Evolutionary conservation across 2,329 filamentous ascomycete species (phyloP), one percentile per base, ranked within the genome.

Genomic region (Diaporthe sp.): DNA sequence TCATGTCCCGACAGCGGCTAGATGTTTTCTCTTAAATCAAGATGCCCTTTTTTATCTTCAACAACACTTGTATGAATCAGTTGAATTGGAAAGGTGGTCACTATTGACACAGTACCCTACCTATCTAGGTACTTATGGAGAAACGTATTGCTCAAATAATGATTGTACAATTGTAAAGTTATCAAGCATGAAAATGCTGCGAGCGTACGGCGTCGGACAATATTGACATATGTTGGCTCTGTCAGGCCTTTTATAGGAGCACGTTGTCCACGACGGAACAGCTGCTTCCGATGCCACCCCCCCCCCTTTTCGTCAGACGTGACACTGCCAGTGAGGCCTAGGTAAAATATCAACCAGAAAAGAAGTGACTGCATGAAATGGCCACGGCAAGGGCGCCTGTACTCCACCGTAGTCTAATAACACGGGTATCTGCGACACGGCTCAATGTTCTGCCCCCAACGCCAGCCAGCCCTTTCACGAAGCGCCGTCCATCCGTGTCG

Each of bases 321-420:
- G 7, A 34, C 20, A 25, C 44, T 34, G 28, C 25, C 20, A n/a
- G 34, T 34, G 34, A 34, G 34, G 34, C 22, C 34, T 60, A 31
- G 17, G 31, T 37, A 28, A 31, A 49, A 51, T 6, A 13, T 12
- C 34, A 25, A 12, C 28, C 28, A 15, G 13, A 10, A 25, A n/a
- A 17, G 2, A n/a, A 25, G 7, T 8, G 20, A 22, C 34, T 39
- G 28, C 44, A 6, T 25, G 17, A 39, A 22, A 25, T 17, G 12
- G 13, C 28, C 28, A 22, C 13, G 2, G 25, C 13, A 39, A 10
- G 22, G 12, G 53, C 39, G 39, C 37, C 42, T 49, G 28, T 12
- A 72, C 28, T 42, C 55, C 55, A 49, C 68, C 39, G 42, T 42
- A 60, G 68, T 49, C 68, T 55, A 8, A 47, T 60, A 44, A 72